Evolutionary conservation across 139 green algal species (phyloP), one percentile per base, ranked within the genome.

Genomic region (Prasinococcaceae sp.): DNA sequence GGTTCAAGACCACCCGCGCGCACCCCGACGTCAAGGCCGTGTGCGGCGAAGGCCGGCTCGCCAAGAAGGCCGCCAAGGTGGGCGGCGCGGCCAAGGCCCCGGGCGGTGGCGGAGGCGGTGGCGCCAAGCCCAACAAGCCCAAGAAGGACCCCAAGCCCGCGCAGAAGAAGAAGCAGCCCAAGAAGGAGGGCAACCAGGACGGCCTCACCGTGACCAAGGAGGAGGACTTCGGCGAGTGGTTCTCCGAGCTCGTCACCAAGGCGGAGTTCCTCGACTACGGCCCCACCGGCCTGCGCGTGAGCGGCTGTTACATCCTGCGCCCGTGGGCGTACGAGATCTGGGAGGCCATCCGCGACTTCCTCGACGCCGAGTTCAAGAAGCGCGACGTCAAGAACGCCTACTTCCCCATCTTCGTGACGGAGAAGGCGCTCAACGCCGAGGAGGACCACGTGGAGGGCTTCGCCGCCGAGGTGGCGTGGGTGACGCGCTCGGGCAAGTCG

Each of bases 331-430:
- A 80, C 53, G 63, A 64, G 35, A 94, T 97, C 57, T 97, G 89
- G 89, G 73, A 87, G 47, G 37, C 55, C n/a, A 74, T 81, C 54
- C 48, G 64, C 45, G 46, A 72, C 41, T 94, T 78, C 70, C 90
- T 98, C 63, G 85, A 97, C 51, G 67, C 55, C 36, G 41, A 81
- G 50, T 97, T 98, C 61, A 95, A 94, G 70, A 52, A 77, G 41
- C 49, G 92, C 60, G 90, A 84, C 6, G 90, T 98, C 37, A 68
- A 95, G 73, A 99, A 99, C 70, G 71, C 73, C 24, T 97, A 96
- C 79, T 99, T 99, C 70, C 92, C 92, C 14, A 78, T 98, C 32
- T 98, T 99, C 73, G 90, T 99, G 53, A 93, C 88, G 2, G 78
- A 95, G 66, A 75, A 83, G n/a, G 79, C 77, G 33, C 79, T 99